Conservation (phyloP, 2,329 filamentous ascomycete genomes). For the Neocucurbitaria cava region DNA sequence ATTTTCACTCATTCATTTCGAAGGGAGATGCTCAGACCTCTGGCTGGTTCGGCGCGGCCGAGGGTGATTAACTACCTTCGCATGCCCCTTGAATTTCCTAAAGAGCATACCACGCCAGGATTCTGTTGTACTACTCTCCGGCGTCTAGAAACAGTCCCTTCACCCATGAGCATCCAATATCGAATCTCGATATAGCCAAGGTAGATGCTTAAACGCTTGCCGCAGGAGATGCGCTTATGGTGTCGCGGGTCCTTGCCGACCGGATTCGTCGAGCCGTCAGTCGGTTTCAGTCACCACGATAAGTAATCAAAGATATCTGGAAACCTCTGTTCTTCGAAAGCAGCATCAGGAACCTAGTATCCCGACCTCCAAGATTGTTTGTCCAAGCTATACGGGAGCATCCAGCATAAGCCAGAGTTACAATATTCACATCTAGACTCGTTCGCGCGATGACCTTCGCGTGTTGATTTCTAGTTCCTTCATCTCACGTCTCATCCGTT, state of each 20-base stretch:
- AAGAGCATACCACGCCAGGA: slow-evolving; percentile 71
- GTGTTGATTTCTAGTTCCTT: no score
- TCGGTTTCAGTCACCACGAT: slow-evolving; percentile 68
- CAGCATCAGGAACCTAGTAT: slow-evolving; percentile 66
- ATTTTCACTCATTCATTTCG: neutral
- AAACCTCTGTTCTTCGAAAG: slow-evolving; percentile 63
- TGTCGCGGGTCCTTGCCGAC: slow-evolving; percentile 61
- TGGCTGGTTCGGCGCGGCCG: slow-evolving; percentile 52
- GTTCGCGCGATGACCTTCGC: no score
- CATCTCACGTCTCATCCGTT: no score
- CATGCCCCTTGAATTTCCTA: slow-evolving; percentile 73
- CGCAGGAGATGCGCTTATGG: slow-evolving; percentile 71
- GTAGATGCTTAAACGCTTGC: slow-evolving; percentile 66
- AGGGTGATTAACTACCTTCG: slow-evolving; percentile 72
- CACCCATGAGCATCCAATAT: slow-evolving; percentile 8
- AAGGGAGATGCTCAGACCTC: slow-evolving; percentile 8
- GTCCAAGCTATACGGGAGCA: no score
- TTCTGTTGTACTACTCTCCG: slow-evolving; percentile 72
- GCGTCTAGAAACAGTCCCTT: slow-evolving; percentile 66
- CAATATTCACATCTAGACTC: no score
- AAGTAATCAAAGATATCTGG: slow-evolving; percentile 69
- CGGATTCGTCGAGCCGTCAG: slow-evolving; percentile 67
- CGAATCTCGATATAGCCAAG: neutral
- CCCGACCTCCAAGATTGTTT: slow-evolving; percentile 41
- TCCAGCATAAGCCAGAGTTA: no score